Percentiles rank a stretch among this genome's conserved stretches.
Evolutionary conservation across 1,284 basidiomycete genomes (phyloP).

Genomic region (Mrakiaceae sp.): DNA sequence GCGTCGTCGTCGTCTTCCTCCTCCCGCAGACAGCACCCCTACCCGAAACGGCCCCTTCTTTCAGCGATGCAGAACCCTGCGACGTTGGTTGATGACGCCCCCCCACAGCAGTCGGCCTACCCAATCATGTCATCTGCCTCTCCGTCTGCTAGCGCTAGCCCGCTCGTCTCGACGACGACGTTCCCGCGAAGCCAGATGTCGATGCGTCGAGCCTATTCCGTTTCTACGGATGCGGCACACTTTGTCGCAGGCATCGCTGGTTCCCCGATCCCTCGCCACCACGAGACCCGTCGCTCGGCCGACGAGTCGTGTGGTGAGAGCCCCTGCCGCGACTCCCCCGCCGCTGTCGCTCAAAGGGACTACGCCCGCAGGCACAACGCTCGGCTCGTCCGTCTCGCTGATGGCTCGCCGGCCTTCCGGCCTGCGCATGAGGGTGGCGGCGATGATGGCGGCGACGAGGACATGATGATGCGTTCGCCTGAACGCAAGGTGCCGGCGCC

Average conservation of each 20-base stretch:
- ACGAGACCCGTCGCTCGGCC: too few species aligned
- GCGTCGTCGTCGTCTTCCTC: too few species aligned
- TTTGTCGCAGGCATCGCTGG: too few species aligned
- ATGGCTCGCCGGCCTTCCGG: slow-evolving; percentile 29
- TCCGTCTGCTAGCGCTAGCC: too few species aligned
- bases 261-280: too few species aligned
- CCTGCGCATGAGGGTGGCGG: slow-evolving; percentile 18
- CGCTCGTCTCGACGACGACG: too few species aligned
- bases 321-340: too few species aligned
- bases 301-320: too few species aligned
- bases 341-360: slow-evolving; percentile 21
- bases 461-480: slow-evolving; percentile 13
- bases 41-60: slow-evolving; percentile 6
- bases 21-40: not conserved
- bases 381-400: slow-evolving; percentile 21
- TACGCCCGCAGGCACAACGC: slow-evolving; percentile 24
- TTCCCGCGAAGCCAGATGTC: not conserved
- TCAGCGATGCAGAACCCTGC: not conserved
- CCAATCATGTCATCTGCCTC: not conserved
- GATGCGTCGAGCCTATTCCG: slow-evolving; percentile 34
- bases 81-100: not conserved
- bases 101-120: not conserved
- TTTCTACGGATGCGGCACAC: slow-evolving; percentile 21
- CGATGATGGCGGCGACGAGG: slow-evolving; percentile 21
- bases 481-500: not conserved